A percentile compares a stretch with the other conserved stretches of the same genome.
Evolutionary conservation across 345 rosid genomes (phyloP).

Genomic region (Eucalyptus tenuipes): DNA sequence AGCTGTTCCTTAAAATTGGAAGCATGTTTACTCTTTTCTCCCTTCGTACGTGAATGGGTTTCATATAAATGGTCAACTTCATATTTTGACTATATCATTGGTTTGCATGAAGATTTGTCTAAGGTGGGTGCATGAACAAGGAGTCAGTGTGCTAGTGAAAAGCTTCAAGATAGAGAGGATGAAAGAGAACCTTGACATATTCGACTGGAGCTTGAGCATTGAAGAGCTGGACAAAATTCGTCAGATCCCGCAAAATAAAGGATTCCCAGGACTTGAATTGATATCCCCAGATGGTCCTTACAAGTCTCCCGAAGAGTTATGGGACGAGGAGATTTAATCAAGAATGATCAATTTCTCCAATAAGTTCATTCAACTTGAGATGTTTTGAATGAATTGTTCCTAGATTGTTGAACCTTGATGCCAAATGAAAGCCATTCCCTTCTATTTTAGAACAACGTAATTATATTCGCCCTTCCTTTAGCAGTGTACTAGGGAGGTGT

Average conservation of each 20-base stretch:
- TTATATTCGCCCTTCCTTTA: neutral
- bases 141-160: constrained; percentile 4
- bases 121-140: constrained; percentile 29
- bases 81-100: neutral
- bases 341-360: neutral
- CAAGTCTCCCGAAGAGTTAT: constrained; percentile 7
- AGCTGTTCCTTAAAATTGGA: neutral
- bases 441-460: neutral
- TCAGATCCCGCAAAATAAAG: constrained; percentile 7
- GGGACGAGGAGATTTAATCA: constrained; percentile 14
- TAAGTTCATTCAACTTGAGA: neutral
- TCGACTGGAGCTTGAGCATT: constrained; percentile 9
- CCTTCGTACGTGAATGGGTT: neutral
- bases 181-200: constrained; percentile 5
- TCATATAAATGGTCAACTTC: neutral
- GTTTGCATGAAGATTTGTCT: neutral
- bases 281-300: constrained; percentile 5
- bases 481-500: neutral
- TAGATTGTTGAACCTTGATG: neutral
- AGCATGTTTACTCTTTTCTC: neutral
- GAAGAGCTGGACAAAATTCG: constrained; percentile 5
- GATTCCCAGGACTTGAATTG: neutral
- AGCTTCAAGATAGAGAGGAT: constrained; percentile 17
- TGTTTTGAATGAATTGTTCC: neutral
- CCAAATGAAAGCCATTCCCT: neutral